These are phyloP conservation scores for Paraglomus brasilianum DNA, from an alignment of 192 early-diverging fungal species.

Conservation along the genomic window DNA sequence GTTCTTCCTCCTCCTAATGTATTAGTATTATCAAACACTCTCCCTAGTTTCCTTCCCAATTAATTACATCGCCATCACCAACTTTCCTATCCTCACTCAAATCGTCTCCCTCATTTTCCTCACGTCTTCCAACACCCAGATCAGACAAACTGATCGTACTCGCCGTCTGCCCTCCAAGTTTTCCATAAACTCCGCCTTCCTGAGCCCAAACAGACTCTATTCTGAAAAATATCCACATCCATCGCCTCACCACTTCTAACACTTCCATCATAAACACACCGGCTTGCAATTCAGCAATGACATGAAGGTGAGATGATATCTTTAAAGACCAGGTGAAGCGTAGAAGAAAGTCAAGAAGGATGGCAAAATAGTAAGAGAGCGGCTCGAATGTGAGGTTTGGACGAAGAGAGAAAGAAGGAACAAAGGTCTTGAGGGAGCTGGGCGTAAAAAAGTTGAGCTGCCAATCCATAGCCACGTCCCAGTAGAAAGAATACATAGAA, in stretches of 20 bases:
- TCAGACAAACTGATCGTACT: too few species aligned
- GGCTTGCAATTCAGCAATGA: slow-evolving; percentile 62
- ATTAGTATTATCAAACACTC: too few species aligned
- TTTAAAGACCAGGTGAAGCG: slow-evolving; percentile 87
- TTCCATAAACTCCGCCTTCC: too few species aligned
- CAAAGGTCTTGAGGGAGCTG: slow-evolving; percentile 7
- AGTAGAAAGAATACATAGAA: slow-evolving; percentile 92
- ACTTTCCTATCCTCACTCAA: too few species aligned
- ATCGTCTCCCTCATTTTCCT: too few species aligned
- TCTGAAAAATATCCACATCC: slow-evolving; percentile 94
- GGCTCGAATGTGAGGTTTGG: slow-evolving; percentile 62
- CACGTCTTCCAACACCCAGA: too few species aligned
- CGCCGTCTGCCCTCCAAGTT: too few species aligned
- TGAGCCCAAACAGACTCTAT: slow-evolving; percentile 78
- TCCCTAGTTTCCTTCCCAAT: too few species aligned
- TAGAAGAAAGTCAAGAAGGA: slow-evolving; percentile 74
- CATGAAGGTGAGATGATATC: slow-evolving; percentile 55
- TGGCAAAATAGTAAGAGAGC: slow-evolving; percentile 75
- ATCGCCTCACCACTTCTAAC: slow-evolving; percentile 82
- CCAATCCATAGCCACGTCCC: slow-evolving; percentile 96
- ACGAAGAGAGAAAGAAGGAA: slow-evolving; percentile 55
- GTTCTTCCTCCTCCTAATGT: too few species aligned
- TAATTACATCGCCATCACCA: too few species aligned
- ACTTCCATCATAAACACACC: slow-evolving; percentile 75
- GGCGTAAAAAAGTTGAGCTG: slow-evolving; percentile 51